Evolutionary conservation across 257 asterid species (phyloP), one percentile per base, ranked within the genome.

Genomic region (Cynanchum wilfordii): DNA sequence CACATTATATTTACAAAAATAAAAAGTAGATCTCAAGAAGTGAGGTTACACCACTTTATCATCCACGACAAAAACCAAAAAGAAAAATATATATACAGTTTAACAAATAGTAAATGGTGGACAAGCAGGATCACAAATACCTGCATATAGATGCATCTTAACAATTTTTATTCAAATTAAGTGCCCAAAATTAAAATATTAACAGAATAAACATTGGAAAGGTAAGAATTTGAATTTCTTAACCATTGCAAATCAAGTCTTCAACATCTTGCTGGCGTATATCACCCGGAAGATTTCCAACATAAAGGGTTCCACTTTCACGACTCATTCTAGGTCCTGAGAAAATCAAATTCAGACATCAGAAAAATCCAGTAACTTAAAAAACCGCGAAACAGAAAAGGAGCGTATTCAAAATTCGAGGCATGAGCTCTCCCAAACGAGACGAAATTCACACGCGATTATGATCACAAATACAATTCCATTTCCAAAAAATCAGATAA

Each of bases 251-350:
- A 78, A 95, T 90, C 79, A 92, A 70, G 81, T 90, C 98, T 76
- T 95, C 98, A 65, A 95, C 97, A 85, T 92, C 97, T 7, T 96
- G 89, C 84, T 95, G 98, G 20, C 97, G 96, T 69, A 89, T 86
- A 79, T 92, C 99, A 22, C 98, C 98, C 5, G 98, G 99, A 79
- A 95, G 98, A 86, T 95, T 95, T 47, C 97, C 99, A 8, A 95
- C 97, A 45, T 90, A 90, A 55, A 95, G 92, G 29, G 98, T 92
- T 87, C 96, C 88, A 83, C 96, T 90, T 17, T 98, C 87, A 52
- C 98, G 96, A 84, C 99, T 95, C 99, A 95, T 95, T 72, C 70
- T 89, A 76, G 86, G 73, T 70, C 68, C 69, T 63, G 52, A 55
- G 1, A 29, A 22, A 33, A 29, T 70, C 8, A 73, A 55, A 56